These are phyloP conservation scores for Blastomyces emzantsi DNA, from an alignment of 2,329 filamentous ascomycete genomes.

Conservation along the genomic window DNA sequence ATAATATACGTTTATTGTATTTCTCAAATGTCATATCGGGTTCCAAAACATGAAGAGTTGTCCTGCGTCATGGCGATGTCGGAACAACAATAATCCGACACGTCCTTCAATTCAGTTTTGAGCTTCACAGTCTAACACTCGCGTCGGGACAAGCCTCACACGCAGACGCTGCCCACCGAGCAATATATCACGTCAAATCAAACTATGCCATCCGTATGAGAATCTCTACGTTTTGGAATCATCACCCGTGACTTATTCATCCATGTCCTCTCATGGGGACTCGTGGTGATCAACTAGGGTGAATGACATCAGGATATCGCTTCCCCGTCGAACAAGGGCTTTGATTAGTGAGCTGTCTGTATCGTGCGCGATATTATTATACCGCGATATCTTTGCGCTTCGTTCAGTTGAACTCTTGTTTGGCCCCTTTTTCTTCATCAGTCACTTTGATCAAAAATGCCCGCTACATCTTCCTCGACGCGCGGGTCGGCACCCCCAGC, in stretches of 20 bases:
- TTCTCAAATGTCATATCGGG: background rate
- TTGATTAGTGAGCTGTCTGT: conserved; percentile 1
- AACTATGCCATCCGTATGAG: background rate
- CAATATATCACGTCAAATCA: background rate
- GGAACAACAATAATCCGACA: conserved; percentile 5
- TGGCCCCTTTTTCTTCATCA: background rate
- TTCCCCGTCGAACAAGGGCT: background rate
- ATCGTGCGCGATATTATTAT: background rate
- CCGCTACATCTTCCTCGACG: conserved; percentile 23
- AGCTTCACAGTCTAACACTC: background rate
- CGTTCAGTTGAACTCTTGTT: background rate
- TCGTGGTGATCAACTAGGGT: background rate
- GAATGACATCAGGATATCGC: conserved; percentile 4
- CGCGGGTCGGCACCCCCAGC: conserved; percentile 23
- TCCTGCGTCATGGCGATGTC: background rate
- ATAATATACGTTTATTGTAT: background rate
- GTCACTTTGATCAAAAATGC: conserved; percentile 8
- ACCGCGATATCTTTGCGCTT: background rate
- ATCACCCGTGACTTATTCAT: background rate
- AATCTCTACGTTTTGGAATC: background rate
- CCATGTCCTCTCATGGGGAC: background rate
- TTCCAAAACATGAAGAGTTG: background rate
- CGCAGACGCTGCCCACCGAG: background rate
- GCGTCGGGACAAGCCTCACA: background rate
- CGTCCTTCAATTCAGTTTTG: background rate